Conservation (phyloP, 2,329 filamentous ascomycete genomes). For the Aureobasidium mangrovei region DNA sequence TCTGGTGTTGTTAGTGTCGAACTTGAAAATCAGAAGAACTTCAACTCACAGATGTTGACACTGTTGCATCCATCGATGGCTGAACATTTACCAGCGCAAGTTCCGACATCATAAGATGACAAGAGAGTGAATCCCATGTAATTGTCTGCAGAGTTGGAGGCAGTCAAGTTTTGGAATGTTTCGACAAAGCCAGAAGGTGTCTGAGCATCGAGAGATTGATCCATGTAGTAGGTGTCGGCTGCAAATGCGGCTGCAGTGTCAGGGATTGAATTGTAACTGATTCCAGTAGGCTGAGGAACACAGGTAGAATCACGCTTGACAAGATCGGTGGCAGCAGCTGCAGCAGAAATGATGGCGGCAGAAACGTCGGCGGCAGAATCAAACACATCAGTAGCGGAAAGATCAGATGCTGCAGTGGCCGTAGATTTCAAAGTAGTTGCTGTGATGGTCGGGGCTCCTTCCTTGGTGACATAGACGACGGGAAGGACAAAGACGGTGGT, state of each 20-base stretch:
- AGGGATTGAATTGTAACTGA: conserved; percentile 12
- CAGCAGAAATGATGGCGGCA: background rate
- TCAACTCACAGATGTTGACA: conserved; percentile 18
- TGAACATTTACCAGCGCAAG: conserved; percentile 13
- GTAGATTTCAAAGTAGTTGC: background rate
- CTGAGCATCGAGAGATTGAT: background rate
- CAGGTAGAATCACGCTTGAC: background rate
- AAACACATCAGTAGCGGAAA: background rate
- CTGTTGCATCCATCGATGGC: conserved; percentile 13
- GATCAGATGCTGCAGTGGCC: background rate
- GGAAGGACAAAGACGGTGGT: background rate
- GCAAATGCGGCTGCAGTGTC: background rate
- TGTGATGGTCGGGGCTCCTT: background rate
- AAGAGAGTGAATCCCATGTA: conserved; percentile 16
- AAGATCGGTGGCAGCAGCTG: background rate
- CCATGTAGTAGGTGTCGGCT: background rate
- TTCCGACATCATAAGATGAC: conserved; percentile 7
- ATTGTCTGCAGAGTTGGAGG: conserved; percentile 14
- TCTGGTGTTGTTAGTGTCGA: background rate
- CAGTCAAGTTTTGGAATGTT: conserved; percentile 15
- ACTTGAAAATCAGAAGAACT: background rate
- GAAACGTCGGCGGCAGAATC: background rate
- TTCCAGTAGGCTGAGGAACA: conserved; percentile 13
- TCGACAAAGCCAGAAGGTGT: conserved; percentile 12
- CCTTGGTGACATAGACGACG: background rate